Evolutionary conservation across 2,329 filamentous ascomycete species (phyloP).

Genomic region (Fusarium brevicatenulatum): DNA sequence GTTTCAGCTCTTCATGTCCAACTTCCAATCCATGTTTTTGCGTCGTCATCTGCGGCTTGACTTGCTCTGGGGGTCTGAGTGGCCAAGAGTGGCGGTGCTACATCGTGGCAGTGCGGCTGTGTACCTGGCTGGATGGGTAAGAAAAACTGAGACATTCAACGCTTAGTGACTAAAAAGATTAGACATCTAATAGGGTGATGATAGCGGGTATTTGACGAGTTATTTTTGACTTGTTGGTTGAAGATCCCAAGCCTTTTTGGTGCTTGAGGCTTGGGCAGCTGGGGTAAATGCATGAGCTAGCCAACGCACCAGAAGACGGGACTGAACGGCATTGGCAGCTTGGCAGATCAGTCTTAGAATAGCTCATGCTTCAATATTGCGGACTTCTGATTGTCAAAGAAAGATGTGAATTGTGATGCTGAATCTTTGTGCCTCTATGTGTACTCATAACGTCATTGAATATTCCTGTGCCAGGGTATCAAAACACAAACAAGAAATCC

Average conservation of each 20-base stretch:
- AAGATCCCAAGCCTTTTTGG: not conserved
- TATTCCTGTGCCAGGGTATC: not conserved
- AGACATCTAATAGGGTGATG: no score
- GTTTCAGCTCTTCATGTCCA: constrained; percentile 14
- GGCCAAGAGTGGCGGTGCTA: constrained; percentile 34
- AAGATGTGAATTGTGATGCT: not conserved
- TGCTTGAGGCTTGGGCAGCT: not conserved
- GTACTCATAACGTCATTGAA: not conserved
- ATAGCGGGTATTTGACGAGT: no score
- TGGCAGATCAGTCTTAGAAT: not conserved
- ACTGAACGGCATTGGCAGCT: constrained; percentile 15
- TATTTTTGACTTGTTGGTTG: no score
- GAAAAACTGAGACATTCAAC: no score
- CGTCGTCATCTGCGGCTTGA: constrained; percentile 39
- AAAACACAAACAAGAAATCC: constrained; percentile 70
- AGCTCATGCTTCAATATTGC: not conserved
- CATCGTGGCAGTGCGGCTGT: constrained; percentile 25
- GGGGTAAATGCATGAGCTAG: constrained; percentile 3
- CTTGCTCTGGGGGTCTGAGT: constrained; percentile 7
- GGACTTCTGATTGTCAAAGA: not conserved
- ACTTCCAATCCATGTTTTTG: constrained; percentile 19
- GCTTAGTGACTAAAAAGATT: no score
- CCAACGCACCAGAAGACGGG: constrained; percentile 1
- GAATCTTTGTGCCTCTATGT: not conserved
- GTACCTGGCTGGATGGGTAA: not conserved